Conservation (phyloP, 2,329 filamentous ascomycete species). For the Colletotrichum sidae region DNA sequence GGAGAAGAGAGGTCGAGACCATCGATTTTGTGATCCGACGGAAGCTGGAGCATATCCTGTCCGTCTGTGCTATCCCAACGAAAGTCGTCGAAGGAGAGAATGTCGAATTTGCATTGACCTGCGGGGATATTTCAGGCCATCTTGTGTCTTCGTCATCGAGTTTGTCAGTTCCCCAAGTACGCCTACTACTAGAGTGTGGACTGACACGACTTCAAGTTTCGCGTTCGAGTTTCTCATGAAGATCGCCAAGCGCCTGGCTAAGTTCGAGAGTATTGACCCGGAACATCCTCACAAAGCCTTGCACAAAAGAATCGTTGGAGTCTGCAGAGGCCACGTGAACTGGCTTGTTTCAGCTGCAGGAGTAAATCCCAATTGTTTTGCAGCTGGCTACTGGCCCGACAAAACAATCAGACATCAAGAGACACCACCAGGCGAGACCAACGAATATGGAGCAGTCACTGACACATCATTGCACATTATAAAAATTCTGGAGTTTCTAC, state of each 20-base stretch:
- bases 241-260: neutral
- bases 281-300: neutral
- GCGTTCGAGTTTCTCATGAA: neutral
- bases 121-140: neutral
- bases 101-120: neutral
- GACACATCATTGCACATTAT: neutral
- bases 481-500: neutral
- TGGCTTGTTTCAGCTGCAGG: neutral
- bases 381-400: neutral
- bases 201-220: neutral
- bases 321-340: neutral
- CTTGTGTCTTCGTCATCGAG: neutral
- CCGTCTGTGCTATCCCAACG: neutral
- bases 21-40: neutral
- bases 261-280: too few species aligned
- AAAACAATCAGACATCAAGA: fast-evolving
- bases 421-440: neutral
- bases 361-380: neutral
- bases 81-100: neutral
- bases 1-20: fast-evolving
- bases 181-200: too few species aligned
- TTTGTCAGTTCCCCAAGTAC: neutral
- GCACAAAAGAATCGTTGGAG: neutral
- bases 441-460: neutral
- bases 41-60: neutral